Evolutionary conservation across 495 filamentous ascomycete genomes (phyloP).

Genomic region (Lasiosphaeria miniovina): DNA sequence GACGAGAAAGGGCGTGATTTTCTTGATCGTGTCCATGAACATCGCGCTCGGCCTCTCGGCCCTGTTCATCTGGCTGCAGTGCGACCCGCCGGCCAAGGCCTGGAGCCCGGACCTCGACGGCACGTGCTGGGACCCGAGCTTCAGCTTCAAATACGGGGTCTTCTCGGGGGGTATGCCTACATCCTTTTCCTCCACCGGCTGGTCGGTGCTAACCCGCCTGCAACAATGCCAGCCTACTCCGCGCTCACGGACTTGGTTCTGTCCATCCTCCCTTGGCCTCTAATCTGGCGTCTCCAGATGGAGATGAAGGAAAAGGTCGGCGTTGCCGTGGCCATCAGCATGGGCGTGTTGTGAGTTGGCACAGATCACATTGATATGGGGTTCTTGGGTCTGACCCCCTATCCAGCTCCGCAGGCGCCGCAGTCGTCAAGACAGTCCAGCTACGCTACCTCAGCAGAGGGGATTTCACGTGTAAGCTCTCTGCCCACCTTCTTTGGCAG

Average conservation of each 20-base stretch:
- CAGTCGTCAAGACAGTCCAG: conserved; percentile 22
- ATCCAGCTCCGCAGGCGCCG: conserved; percentile 13
- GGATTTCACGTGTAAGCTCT: conserved; percentile 6
- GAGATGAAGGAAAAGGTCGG: conserved; percentile 32
- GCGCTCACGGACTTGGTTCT: conserved; percentile 31
- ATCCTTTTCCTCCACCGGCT: conserved; percentile 24
- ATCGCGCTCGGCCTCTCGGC: conserved; percentile 30
- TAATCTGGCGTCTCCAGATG: conserved; percentile 31
- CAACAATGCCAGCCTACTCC: conserved; percentile 22
- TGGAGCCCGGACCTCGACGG: conserved; percentile 26
- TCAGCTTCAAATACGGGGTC: conserved; percentile 9
- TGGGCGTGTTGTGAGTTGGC: conserved; percentile 28
- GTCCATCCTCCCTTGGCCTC: conserved; percentile 28
- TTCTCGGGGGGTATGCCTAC: conserved; percentile 16
- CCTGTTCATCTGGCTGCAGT: conserved; percentile 36
- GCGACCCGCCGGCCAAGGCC: conserved; percentile 29
- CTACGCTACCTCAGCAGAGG: conserved; percentile 5
- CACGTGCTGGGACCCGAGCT: conserved; percentile 26
- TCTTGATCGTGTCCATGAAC: conserved; percentile 36
- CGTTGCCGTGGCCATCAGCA: conserved; percentile 33
- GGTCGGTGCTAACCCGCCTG: conserved; percentile 2
- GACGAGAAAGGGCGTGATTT: conserved; percentile 16
- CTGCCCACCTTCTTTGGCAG: not conserved
- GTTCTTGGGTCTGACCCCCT: not conserved
- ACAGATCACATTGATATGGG: not conserved